Evolutionary conservation across 441 rosid species (phyloP).

Genomic region (Populus hybrid): DNA sequence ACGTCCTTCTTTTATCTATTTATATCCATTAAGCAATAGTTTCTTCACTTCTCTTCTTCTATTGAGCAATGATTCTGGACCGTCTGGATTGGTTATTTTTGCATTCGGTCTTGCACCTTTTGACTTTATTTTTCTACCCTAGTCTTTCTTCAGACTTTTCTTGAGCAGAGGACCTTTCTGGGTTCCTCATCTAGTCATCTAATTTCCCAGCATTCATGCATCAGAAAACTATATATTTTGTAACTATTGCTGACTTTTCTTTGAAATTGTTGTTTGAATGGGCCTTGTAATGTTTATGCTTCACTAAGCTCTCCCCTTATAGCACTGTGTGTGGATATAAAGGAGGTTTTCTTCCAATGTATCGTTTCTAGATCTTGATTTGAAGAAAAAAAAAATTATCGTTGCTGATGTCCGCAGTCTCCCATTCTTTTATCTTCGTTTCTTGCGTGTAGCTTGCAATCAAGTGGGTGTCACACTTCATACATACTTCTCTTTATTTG

Average conservation of each 20-base stretch:
- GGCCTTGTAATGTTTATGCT: neutral
- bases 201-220: neutral
- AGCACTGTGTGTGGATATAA: neutral
- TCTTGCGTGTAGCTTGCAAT: neutral
- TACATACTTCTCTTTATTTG: conserved; percentile 10
- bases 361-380: neutral
- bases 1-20: neutral
- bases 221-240: neutral
- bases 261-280: neutral
- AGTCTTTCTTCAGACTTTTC: conserved; percentile 1
- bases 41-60: neutral
- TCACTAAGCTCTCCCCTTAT: neutral
- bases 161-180: neutral
- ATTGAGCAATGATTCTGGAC: conserved; percentile 12
- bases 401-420: neutral
- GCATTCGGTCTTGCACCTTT: conserved; percentile 3
- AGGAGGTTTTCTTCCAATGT: neutral
- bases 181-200: neutral
- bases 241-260: neutral
- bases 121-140: conserved; percentile 18
- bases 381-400: neutral
- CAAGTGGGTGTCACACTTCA: conserved; percentile 1
- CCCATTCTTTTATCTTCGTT: too few species aligned
- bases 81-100: conserved; percentile 13
- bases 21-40: neutral